phyloP scores from a whole-genome alignment of 345 rosid species.

The Angophora floribunda region DNA sequence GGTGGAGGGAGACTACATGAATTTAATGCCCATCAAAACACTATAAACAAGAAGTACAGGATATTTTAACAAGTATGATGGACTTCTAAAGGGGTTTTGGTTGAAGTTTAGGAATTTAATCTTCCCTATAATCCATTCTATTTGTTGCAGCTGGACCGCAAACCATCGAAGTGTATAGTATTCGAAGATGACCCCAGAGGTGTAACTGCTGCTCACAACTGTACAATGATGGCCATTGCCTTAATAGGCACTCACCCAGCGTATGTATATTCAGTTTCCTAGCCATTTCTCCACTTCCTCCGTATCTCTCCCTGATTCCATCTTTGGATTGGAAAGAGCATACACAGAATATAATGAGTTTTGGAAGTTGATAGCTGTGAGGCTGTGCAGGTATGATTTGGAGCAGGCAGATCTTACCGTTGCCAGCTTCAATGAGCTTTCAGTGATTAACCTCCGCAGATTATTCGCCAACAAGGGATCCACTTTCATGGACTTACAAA shows the following conservation, averaged over 20 bases:
- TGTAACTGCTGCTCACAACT: constrained; percentile 89
- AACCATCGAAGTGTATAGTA: constrained; percentile 90
- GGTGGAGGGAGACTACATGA: not conserved
- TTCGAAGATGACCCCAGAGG: constrained; percentile 94
- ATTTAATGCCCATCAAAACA: not conserved
- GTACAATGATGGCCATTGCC: constrained; percentile 97
- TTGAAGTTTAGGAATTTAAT: not conserved
- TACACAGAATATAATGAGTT: not conserved
- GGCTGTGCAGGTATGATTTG: constrained; percentile 66
- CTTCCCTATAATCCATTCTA: not conserved
- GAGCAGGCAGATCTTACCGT: constrained; percentile 94
- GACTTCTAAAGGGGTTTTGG: not conserved
- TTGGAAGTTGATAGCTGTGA: not conserved
- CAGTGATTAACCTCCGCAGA: constrained; percentile 86
- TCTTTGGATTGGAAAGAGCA: not conserved
- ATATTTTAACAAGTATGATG: not conserved
- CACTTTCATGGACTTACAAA: constrained; percentile 80
- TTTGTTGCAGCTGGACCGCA: constrained; percentile 74
- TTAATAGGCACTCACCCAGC: constrained; percentile 86
- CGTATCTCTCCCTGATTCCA: not conserved
- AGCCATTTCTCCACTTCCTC: not conserved
- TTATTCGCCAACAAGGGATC: constrained; percentile 87
- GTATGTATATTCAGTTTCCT: constrained; percentile 22
- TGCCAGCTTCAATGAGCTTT: constrained; percentile 70
- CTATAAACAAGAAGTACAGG: not conserved